A percentile compares a stretch with the other conserved stretches of the same genome.
These are phyloP conservation scores for Blastobotrys persicus DNA, from an alignment of 1,139 yeast species.

Conservation along the genomic window DNA sequence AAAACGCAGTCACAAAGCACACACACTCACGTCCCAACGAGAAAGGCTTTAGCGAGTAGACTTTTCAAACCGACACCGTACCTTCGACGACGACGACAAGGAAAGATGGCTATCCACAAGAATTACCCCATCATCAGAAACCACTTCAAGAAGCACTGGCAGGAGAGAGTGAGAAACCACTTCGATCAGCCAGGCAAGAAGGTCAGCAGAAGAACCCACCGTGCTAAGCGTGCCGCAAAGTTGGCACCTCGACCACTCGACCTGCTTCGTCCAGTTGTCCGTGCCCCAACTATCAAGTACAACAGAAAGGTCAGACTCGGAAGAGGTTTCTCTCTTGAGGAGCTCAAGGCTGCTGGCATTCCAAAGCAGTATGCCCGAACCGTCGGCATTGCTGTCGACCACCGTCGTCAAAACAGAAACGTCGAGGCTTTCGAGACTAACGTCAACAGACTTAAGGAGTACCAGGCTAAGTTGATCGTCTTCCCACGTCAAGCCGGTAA, in stretches of 20 bases:
- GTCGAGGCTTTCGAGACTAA: conserved; percentile 92
- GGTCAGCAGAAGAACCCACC: conserved; percentile 92
- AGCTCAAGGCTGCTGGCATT: conserved; percentile 97
- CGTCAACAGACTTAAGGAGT: conserved; percentile 95
- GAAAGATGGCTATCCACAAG: conserved; percentile 82
- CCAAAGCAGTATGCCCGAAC: conserved; percentile 96
- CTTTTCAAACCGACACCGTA: background rate
- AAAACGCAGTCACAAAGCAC: background rate
- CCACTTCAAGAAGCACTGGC: conserved; percentile 99
- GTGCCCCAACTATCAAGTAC: conserved; percentile 98
- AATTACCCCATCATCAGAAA: conserved; percentile 62
- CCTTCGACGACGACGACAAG: conserved; percentile 3
- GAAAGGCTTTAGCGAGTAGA: background rate
- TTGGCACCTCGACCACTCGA: conserved; percentile 98
- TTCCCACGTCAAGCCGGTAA: conserved; percentile 85
- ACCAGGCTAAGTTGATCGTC: conserved; percentile 91
- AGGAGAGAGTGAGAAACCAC: conserved; percentile 98
- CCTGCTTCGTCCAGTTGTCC: conserved; percentile 93
- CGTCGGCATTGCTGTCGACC: conserved; percentile 98
- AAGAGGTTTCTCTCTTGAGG: conserved; percentile 98
- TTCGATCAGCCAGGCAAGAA: conserved; percentile 99
- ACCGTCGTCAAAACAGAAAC: conserved; percentile 99
- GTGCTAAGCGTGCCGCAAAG: conserved; percentile 92
- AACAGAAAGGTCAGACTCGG: conserved; percentile 99
- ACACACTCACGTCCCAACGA: background rate